Evolutionary conservation across 495 filamentous ascomycete genomes (phyloP).

Genomic region (Lophium mytilinum): DNA sequence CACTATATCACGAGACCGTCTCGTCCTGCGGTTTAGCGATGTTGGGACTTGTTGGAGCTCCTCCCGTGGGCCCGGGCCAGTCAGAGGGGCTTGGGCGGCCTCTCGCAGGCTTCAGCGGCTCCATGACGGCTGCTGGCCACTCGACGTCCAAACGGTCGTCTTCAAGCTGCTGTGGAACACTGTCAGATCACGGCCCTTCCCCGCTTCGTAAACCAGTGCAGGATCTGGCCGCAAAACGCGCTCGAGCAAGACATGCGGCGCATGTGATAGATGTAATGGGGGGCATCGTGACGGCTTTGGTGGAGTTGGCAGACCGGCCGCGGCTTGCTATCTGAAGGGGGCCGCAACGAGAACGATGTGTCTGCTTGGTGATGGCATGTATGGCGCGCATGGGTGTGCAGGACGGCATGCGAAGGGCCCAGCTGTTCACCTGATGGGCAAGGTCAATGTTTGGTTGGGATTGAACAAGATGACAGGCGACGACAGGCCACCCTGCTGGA

Average conservation of each 20-base stretch:
- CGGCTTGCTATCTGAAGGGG: background rate
- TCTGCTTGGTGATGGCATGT: too few relatives aligned
- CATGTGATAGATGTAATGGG: background rate
- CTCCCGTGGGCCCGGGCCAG: constrained; percentile 3
- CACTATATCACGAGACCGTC: constrained; percentile 10
- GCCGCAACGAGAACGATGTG: too few relatives aligned
- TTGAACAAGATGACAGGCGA: too few relatives aligned
- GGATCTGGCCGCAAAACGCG: background rate
- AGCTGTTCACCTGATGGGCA: too few relatives aligned
- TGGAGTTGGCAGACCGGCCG: background rate
- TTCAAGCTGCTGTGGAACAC: constrained; percentile 8
- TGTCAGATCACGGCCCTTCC: background rate
- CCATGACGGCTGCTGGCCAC: background rate
- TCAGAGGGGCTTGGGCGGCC: constrained; percentile 6
- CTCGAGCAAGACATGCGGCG: background rate
- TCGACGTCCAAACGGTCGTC: background rate
- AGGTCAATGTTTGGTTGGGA: too few relatives aligned
- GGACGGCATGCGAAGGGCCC: too few relatives aligned
- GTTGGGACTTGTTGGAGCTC: constrained; percentile 8
- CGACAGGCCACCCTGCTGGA: too few relatives aligned
- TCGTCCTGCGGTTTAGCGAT: constrained; percentile 9
- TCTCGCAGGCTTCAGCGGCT: constrained; percentile 3
- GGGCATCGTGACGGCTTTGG: background rate
- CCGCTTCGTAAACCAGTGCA: background rate
- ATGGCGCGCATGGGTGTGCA: too few relatives aligned